phyloP scores from a whole-genome alignment of 2,329 filamentous ascomycete genomes.

The Fusarium sp. region DNA sequence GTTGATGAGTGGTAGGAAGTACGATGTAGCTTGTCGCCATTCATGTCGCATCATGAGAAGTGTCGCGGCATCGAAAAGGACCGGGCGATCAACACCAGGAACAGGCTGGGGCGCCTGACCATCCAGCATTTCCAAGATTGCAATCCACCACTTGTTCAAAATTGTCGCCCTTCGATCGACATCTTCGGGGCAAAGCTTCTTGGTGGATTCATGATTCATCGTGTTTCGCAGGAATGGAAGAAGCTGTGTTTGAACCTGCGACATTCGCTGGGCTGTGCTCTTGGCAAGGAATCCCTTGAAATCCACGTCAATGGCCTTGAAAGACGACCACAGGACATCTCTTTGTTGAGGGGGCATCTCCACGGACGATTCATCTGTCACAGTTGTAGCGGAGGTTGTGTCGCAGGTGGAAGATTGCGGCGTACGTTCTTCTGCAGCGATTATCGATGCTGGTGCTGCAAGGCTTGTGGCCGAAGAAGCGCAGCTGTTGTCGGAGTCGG shows the following conservation, averaged over 20 bases:
- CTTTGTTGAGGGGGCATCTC: conserved; percentile 58
- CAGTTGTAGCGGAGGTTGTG: conserved; percentile 51
- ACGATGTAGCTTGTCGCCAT: conserved; percentile 81
- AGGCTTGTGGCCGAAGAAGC: conserved; percentile 61
- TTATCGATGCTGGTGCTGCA: conserved; percentile 56
- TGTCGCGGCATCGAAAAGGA: conserved; percentile 81
- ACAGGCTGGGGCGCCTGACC: conserved; percentile 76
- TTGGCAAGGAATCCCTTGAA: conserved; percentile 74
- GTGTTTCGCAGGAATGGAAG: conserved; percentile 82
- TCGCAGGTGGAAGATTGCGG: conserved; percentile 56
- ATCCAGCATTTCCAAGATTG: conserved; percentile 83
- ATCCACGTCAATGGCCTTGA: conserved; percentile 65
- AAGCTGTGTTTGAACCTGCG: conserved; percentile 76
- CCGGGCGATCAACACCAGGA: conserved; percentile 84
- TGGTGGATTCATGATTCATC: conserved; percentile 73
- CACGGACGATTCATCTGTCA: conserved; percentile 59
- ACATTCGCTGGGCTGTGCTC: conserved; percentile 78
- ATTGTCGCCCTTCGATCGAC: conserved; percentile 83
- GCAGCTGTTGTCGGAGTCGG: conserved; percentile 57
- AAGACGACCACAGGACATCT: conserved; percentile 67
- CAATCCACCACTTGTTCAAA: conserved; percentile 91
- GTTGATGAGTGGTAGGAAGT: conserved; percentile 71
- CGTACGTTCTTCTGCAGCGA: conserved; percentile 50
- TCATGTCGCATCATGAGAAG: conserved; percentile 90
- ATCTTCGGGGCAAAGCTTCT: conserved; percentile 77